A percentile compares a stretch with the other conserved stretches of the same genome.
Conservation (phyloP, 202 grass and related monocot species). For the Carex arenaria region DNA sequence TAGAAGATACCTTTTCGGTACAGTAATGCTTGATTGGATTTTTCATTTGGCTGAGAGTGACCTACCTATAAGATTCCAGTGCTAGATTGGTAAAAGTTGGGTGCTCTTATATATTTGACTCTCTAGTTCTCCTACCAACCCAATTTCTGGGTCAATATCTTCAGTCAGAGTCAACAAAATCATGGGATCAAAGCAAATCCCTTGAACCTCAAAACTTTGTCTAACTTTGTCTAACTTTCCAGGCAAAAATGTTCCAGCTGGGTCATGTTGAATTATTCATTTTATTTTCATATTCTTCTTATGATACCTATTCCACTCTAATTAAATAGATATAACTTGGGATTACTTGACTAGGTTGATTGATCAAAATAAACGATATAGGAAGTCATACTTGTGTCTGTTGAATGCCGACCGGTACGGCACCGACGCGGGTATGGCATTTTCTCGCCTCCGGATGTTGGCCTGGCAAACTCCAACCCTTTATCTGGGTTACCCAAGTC, state of each 20-base stretch:
- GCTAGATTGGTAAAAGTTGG: not conserved
- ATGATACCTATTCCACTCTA: not conserved
- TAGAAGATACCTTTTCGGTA: not conserved
- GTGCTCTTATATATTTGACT: not conserved
- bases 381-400: slow-evolving; percentile 58
- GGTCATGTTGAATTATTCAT: not conserved
- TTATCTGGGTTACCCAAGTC: slow-evolving; percentile 92
- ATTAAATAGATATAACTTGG: not conserved
- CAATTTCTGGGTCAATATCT: not conserved
- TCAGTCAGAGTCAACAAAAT: not conserved
- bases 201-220: not conserved
- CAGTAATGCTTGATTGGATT: not conserved
- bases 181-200: not conserved
- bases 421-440: slow-evolving; percentile 86
- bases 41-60: not conserved
- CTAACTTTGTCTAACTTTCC: not conserved
- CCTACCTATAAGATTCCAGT: not conserved
- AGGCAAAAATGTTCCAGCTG: not conserved
- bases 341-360: not conserved
- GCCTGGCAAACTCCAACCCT: slow-evolving; percentile 59
- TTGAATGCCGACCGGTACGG: slow-evolving; percentile 72
- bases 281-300: not conserved
- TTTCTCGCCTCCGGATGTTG: slow-evolving; percentile 63
- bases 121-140: not conserved
- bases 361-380: not conserved